Evolutionary conservation across 139 green algal genomes (phyloP).

Genomic region (Chlorella ohadii): DNA sequence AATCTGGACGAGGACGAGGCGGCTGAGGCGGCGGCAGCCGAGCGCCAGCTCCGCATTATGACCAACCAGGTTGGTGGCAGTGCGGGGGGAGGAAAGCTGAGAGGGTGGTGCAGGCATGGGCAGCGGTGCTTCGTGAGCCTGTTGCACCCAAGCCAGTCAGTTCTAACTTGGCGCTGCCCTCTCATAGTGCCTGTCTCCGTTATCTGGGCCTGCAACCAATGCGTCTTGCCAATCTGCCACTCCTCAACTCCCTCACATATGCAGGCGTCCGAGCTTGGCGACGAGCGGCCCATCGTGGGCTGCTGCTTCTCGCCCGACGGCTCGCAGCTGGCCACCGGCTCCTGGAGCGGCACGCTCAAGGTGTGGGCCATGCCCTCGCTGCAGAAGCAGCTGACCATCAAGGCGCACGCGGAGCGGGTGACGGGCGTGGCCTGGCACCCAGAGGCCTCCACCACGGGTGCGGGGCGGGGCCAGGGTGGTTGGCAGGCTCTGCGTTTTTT

Average conservation of each 20-base stretch:
- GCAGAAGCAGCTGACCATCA: conserved; percentile 55
- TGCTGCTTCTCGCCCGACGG: conserved; percentile 83
- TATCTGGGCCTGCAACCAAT: too few relatives aligned
- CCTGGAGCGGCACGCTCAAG: conserved; percentile 81
- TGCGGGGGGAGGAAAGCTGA: too few relatives aligned
- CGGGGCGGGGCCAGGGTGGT: too few relatives aligned
- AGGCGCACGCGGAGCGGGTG: conserved; percentile 80
- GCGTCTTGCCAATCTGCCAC: too few relatives aligned
- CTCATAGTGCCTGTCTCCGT: too few relatives aligned
- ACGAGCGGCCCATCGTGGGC: conserved; percentile 84
- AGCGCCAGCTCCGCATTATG: conserved; percentile 18
- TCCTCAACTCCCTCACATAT: too few relatives aligned
- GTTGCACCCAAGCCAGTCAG: too few relatives aligned
- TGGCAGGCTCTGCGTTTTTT: too few relatives aligned
- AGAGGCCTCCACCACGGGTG: conserved; percentile 25
- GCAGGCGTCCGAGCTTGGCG: conserved; percentile 83
- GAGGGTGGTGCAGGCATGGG: too few relatives aligned
- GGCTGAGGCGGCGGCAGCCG: not conserved
- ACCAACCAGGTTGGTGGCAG: conserved; percentile 13
- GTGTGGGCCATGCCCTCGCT: conserved; percentile 73
- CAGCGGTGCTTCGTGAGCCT: too few relatives aligned
- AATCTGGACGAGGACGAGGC: conserved; percentile 55
- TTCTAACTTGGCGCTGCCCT: too few relatives aligned
- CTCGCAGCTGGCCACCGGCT: conserved; percentile 65
- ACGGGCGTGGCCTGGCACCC: conserved; percentile 92